phyloP scores from a whole-genome alignment of 179 eudicot species.

The Nepenthes alata region DNA sequence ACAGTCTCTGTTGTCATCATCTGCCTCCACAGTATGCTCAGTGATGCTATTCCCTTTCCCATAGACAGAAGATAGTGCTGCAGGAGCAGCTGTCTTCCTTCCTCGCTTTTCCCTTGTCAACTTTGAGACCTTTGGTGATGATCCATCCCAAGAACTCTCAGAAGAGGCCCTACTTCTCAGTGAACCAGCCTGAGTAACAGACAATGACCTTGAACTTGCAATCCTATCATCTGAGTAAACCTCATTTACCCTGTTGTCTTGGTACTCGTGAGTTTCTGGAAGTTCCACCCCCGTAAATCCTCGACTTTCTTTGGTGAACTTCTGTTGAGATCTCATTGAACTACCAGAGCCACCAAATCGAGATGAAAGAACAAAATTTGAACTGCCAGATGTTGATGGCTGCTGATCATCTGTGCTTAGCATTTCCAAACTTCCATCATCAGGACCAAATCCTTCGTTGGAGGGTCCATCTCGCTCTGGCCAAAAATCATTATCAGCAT shows the following conservation, averaged over 20 bases:
- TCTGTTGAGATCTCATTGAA: slow-evolving; percentile 31
- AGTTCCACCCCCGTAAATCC: slow-evolving; percentile 23
- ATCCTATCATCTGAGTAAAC: slow-evolving; percentile 42
- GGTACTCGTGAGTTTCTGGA: slow-evolving; percentile 20
- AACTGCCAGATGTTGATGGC: slow-evolving; percentile 23
- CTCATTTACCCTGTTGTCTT: slow-evolving; percentile 29
- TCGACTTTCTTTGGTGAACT: slow-evolving; percentile 29
- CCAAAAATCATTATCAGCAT: slow-evolving; percentile 38
- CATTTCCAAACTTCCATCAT: slow-evolving; percentile 27
- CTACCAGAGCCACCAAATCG: slow-evolving; percentile 25
- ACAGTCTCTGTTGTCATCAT: slow-evolving; percentile 40
- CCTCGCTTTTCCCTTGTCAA: slow-evolving; percentile 49
- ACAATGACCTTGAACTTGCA: slow-evolving; percentile 33
- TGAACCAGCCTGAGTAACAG: slow-evolving; percentile 47
- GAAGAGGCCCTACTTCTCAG: slow-evolving; percentile 60
- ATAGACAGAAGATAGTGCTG: slow-evolving; percentile 21
- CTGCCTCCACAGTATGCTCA: slow-evolving; percentile 25
- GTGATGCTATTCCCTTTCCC: slow-evolving; percentile 33
- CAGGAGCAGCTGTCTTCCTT: slow-evolving; percentile 24
- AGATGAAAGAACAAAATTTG: slow-evolving; percentile 28
- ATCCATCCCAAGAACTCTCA: slow-evolving; percentile 85
- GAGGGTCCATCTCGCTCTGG: slow-evolving; percentile 36
- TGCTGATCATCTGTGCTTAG: slow-evolving; percentile 28
- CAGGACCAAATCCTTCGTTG: slow-evolving; percentile 28
- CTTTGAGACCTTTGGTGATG: slow-evolving; percentile 45